Base-by-base conservation (phyloP, 2,329 filamentous ascomycete species). In the Seiridium cupressi region DNA sequence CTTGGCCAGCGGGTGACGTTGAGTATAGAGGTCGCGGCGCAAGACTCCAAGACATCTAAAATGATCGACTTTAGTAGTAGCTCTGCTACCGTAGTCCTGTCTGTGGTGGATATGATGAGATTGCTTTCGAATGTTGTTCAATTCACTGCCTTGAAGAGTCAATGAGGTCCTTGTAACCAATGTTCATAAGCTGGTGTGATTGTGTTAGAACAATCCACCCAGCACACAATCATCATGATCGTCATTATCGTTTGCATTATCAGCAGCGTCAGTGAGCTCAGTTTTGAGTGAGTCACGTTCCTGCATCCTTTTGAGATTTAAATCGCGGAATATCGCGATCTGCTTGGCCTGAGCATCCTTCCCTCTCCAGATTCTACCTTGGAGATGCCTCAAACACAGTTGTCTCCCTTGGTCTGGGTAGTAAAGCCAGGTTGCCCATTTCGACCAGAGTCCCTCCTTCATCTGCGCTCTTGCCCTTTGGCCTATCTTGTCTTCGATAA, bases 351-450 rank as follows among this genome's bases (percentile, higher is more conserved):
- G 70, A 2, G 60, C 69, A 59, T 78, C 77, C 0, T 67, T 66
- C 0, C 81, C 82, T 53, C 76, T 72, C 79, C 81, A 84, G 0
- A 76, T 82, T 13, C 83, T 72, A 0, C 83, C 83, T 46, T 83
- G 75, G 0, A 84, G 72, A 61, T 85, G 83, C 49, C 77, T 72
- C 51, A 85, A 61, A 54, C 82, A 84, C 4, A 81, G 63, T 51
- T 68, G 64, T 57, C 68, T 76, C 1, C 81, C 83, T 3, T 79
- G 70, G 1, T 76, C 75, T 0, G 83, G 82, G 42, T 82, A 83
- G 63, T 82, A 85, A 18, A 84, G 71, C 83, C 83, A 85, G 40
- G 77, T 82, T 0, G 81, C 83, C 82, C 82, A 85, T 61, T 79
- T 79, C 1, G 62, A 63, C 79, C 81, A 85, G 36, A 70, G 55